A percentile compares a stretch with the other conserved stretches of the same genome.
These are phyloP conservation scores for Syzygium aqueum DNA, from an alignment of 345 rosid genomes.

Conservation along the genomic window DNA sequence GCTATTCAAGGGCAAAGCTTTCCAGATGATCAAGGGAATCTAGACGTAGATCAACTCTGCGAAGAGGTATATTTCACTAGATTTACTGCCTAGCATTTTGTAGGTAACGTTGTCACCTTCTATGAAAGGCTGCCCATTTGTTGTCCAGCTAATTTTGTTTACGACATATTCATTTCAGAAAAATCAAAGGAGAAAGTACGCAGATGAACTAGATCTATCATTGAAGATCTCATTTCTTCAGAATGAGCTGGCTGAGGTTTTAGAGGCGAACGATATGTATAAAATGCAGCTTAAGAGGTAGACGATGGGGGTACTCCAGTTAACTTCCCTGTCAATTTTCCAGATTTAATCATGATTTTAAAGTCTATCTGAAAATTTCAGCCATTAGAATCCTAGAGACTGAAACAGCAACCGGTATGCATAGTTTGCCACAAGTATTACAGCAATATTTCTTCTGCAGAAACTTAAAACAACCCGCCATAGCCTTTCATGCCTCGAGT, in stretches of 20 bases:
- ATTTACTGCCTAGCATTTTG: not conserved
- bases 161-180: not conserved
- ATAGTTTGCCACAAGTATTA: not conserved
- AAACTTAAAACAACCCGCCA: not conserved
- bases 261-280: conserved; percentile 47
- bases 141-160: not conserved
- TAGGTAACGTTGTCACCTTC: not conserved
- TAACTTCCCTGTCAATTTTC: not conserved
- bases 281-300: conserved; percentile 50
- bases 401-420: not conserved
- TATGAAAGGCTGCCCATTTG: not conserved
- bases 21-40: not conserved
- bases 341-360: not conserved
- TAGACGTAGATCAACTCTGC: not conserved
- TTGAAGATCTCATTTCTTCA: conserved; percentile 39
- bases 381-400: not conserved
- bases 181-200: not conserved
- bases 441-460: not conserved
- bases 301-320: not conserved
- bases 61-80: not conserved
- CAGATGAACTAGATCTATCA: conserved; percentile 4
- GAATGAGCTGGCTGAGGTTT: conserved; percentile 42
- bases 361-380: not conserved
- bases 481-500: not conserved
- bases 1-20: not conserved